Base-by-base conservation (phyloP, 2,329 filamentous ascomycete genomes). In the Seiridium cupressi region DNA sequence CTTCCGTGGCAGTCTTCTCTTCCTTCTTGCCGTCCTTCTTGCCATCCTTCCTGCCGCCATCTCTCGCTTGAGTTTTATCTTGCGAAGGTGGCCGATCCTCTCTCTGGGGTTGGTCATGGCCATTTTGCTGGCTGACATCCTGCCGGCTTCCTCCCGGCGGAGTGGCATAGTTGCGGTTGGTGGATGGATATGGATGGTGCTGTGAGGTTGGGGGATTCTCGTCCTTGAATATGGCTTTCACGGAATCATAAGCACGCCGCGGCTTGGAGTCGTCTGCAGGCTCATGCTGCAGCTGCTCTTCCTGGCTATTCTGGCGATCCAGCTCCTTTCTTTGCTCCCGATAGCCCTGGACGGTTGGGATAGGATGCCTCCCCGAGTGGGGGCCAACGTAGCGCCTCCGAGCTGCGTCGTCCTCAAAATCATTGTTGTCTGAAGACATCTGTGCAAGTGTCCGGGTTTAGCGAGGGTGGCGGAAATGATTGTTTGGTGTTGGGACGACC, bases 281-380 rank as follows among this genome's bases (percentile, higher is more conserved):
- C 18, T 70, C 73, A 55, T 69, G 63, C 62, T 75, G 73, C 26
- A 63, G 66, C n/a, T 69, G 60, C 35, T 73, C 67, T 11, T 69
- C 71, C 2, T 73, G 67, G 40, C 77, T 63, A 6, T 75, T 68
- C 53, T 78, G 71, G 55, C 75, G 70, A 56, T 76, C 75, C n/a
- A 81, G 72, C 49, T 79, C 76, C 38, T 70, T 77, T 48, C 75
- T 74, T 55, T 81, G 79, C 61, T 83, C 75, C 32, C 76, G 72
- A 60, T 83, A 84, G 51, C 74, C 77, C 47, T 79, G 77, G 49
- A 84, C 73, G 35, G 81, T 84, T 6, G 81, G 81, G 36, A 73
- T 78, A 8, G 47, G 47, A 26, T 59, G 57, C 26, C 44, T 44
- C n/a, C 57, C 57, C 36, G 57, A 59, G 64, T 81, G 80, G 2